Percentiles rank a stretch among this genome's conserved stretches.
These are phyloP conservation scores for Emergomyces orientalis DNA, from an alignment of 2,329 filamentous ascomycete genomes.

Conservation along the genomic window DNA sequence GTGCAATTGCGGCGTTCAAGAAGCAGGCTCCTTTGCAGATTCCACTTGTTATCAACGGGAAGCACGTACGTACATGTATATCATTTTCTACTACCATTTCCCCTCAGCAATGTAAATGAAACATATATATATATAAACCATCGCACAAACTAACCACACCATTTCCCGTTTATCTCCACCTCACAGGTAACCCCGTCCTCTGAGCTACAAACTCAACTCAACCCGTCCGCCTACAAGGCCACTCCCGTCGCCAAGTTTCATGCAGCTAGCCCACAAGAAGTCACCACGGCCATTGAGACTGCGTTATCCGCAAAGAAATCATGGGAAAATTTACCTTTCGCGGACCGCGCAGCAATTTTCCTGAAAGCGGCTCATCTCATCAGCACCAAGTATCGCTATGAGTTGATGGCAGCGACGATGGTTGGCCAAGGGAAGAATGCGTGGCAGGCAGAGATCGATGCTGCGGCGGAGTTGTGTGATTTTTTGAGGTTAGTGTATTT, in stretches of 20 bases:
- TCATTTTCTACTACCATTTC: background rate
- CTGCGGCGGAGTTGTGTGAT: slow-evolving; percentile 83
- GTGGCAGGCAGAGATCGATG: slow-evolving; percentile 98
- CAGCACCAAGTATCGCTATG: slow-evolving; percentile 85
- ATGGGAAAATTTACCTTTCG: slow-evolving; percentile 82
- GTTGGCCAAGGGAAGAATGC: slow-evolving; percentile 96
- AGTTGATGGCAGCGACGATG: slow-evolving; percentile 94
- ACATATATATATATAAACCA: background rate
- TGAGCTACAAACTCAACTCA: slow-evolving; percentile 58
- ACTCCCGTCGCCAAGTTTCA: slow-evolving; percentile 73
- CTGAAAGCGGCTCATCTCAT: slow-evolving; percentile 92
- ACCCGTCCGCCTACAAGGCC: slow-evolving; percentile 66
- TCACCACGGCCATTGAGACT: slow-evolving; percentile 69
- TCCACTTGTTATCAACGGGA: slow-evolving; percentile 73
- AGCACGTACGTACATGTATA: slow-evolving; percentile 50
- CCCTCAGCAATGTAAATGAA: background rate
- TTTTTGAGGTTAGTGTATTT: slow-evolving; percentile 57
- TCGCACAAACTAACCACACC: background rate
- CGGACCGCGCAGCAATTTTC: slow-evolving; percentile 85
- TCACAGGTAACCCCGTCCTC: slow-evolving; percentile 44
- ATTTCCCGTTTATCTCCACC: background rate
- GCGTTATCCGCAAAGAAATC: slow-evolving; percentile 75
- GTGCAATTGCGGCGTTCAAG: slow-evolving; percentile 62
- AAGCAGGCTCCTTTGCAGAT: slow-evolving; percentile 63
- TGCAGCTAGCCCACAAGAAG: slow-evolving; percentile 65